A percentile compares a stretch with the other conserved stretches of the same genome.
phyloP scores from a whole-genome alignment of 2,329 filamentous ascomycete genomes.

The Fusarium begoniae region DNA sequence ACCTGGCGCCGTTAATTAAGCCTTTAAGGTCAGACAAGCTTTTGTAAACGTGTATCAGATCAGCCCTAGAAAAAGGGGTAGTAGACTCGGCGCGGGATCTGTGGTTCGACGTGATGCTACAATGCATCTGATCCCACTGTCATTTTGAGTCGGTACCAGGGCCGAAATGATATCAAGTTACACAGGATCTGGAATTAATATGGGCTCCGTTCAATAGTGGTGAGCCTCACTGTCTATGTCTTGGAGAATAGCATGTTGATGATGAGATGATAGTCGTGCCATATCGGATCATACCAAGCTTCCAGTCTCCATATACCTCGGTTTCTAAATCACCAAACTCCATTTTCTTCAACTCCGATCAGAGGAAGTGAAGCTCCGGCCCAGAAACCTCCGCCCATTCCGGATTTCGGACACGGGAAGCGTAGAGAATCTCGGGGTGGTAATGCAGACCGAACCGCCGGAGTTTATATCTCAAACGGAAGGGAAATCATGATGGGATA shows the following conservation, averaged over 20 bases:
- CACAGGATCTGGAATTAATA: too few species aligned
- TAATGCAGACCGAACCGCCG: conserved; percentile 11
- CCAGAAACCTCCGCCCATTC: background rate
- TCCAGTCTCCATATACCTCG: background rate
- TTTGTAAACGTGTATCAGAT: conserved; percentile 12
- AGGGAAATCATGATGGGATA: too few species aligned
- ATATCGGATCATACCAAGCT: background rate
- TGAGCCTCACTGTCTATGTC: background rate
- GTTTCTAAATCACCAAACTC: background rate
- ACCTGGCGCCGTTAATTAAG: background rate
- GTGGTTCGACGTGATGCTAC: background rate
- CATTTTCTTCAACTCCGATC: background rate
- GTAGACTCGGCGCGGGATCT: background rate
- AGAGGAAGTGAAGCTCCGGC: background rate
- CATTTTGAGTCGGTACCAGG: background rate
- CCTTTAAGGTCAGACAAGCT: conserved; percentile 20
- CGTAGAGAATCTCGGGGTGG: conserved; percentile 2
- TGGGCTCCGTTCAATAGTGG: background rate
- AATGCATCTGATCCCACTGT: background rate
- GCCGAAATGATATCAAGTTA: background rate
- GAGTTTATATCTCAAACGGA: background rate
- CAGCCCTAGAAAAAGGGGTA: conserved; percentile 27
- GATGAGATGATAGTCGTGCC: background rate
- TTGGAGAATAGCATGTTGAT: background rate
- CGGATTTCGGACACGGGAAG: background rate